phyloP scores from a whole-genome alignment of 495 filamentous ascomycete species.

The Hypoxylon lienhwacheense region DNA sequence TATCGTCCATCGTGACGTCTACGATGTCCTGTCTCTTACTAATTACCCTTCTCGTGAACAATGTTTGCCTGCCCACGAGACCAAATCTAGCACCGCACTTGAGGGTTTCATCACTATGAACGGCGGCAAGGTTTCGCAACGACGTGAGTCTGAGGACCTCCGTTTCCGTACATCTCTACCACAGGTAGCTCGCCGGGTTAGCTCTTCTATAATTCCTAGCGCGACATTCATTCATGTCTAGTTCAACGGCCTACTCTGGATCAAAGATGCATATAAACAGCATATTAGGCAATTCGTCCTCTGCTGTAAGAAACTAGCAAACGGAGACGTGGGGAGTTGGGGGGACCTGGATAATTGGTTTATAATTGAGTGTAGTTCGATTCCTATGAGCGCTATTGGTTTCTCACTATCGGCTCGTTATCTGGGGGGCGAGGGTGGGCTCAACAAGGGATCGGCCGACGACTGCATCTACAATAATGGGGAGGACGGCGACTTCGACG shows the following conservation, averaged over 20 bases:
- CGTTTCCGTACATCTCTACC: too few relatives aligned
- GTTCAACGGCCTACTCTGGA: constrained; percentile 60
- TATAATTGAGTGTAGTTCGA: too few relatives aligned
- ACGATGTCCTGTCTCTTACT: constrained; percentile 15
- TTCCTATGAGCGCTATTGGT: too few relatives aligned
- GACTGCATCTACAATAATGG: constrained; percentile 47
- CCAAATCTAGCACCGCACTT: constrained; percentile 3
- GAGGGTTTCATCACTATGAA: constrained; percentile 53
- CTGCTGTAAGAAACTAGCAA: constrained; percentile 66
- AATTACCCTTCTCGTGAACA: constrained; percentile 17
- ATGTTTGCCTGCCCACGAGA: too few relatives aligned
- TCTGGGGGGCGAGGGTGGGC: constrained; percentile 62
- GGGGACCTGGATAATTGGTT: too few relatives aligned
- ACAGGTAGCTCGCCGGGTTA: neutral
- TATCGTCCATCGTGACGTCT: too few relatives aligned
- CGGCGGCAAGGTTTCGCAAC: constrained; percentile 45
- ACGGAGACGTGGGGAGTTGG: too few relatives aligned
- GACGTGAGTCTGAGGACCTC: constrained; percentile 7
- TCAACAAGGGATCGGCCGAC: constrained; percentile 6
- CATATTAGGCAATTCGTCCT: constrained; percentile 66
- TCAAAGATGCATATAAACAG: constrained; percentile 61
- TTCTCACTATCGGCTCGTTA: constrained; percentile 70
- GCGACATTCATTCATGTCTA: constrained; percentile 35
- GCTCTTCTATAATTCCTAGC: neutral
- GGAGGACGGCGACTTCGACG: constrained; percentile 63